phyloP scores from a whole-genome alignment of 768 basidiomycete species.

The Clitopilus hobsonii region DNA sequence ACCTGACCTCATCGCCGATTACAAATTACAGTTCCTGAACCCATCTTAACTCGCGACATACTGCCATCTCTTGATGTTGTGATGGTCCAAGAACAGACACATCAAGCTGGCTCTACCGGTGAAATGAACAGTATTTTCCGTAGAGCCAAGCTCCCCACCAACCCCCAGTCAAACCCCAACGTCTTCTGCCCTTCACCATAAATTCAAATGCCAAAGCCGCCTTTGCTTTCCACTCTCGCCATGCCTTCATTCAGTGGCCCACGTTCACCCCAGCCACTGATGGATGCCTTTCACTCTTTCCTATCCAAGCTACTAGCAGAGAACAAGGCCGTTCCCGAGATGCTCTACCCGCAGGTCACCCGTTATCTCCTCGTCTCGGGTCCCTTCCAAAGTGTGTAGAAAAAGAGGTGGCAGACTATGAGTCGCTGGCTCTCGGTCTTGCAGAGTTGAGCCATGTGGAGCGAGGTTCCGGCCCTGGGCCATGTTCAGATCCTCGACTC shows the following conservation, averaged over 20 bases:
- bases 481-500: too few relatives aligned
- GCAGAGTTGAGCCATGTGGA: too few relatives aligned
- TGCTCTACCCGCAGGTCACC: too few relatives aligned
- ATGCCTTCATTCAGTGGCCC: slow-evolving; percentile 62
- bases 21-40: slow-evolving; percentile 66
- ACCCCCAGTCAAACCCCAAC: neutral
- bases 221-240: slow-evolving; percentile 74
- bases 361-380: too few relatives aligned
- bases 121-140: too few relatives aligned
- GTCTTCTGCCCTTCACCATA: slow-evolving; percentile 14
- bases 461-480: too few relatives aligned
- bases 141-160: too few relatives aligned
- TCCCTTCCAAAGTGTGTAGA: too few relatives aligned
- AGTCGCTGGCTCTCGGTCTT: too few relatives aligned
- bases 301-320: slow-evolving; percentile 69
- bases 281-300: slow-evolving; percentile 56
- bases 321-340: too few relatives aligned
- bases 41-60: slow-evolving; percentile 72
- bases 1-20: slow-evolving; percentile 4
- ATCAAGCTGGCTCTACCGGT: slow-evolving; percentile 18
- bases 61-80: slow-evolving; percentile 77
- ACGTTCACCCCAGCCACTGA: slow-evolving; percentile 53
- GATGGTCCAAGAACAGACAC: slow-evolving; percentile 54
- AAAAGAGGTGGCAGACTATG: too few relatives aligned
- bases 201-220: slow-evolving; percentile 58